These are phyloP conservation scores for Uronychia binucleata DNA, from an alignment of 73 alveolate genomes.

Conservation along the genomic window DNA sequence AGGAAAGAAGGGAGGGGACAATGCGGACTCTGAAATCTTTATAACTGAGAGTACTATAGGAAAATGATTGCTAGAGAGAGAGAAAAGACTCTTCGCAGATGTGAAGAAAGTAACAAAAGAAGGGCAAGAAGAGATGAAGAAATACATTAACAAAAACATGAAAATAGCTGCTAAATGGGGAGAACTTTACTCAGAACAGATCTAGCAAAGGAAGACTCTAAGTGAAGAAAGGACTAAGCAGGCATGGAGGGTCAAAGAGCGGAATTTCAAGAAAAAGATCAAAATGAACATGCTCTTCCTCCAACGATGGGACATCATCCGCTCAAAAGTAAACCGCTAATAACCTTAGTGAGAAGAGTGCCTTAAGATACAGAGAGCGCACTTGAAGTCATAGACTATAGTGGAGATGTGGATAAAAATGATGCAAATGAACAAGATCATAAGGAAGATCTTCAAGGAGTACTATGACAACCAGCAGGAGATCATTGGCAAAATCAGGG, in stretches of 20 bases:
- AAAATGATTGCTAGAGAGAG: background rate
- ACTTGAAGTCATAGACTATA: background rate
- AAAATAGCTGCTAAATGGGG: background rate
- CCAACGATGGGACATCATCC: background rate
- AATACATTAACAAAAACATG: background rate
- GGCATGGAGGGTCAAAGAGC: background rate
- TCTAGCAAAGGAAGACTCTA: background rate
- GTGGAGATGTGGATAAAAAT: background rate
- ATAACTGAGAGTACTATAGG: background rate
- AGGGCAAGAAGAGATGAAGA: background rate
- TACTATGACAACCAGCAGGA: background rate
- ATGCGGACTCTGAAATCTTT: too few relatives aligned
- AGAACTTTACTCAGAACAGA: background rate
- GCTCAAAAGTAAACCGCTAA: background rate
- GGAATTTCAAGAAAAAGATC: background rate
- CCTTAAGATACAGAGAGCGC: background rate
- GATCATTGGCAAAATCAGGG: background rate
- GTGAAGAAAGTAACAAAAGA: background rate
- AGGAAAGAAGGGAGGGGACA: background rate
- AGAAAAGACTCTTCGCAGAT: background rate
- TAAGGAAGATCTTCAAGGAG: background rate
- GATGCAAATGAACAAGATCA: background rate
- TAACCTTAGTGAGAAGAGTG: background rate
- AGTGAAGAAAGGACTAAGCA: background rate
- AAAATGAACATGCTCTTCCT: background rate